A percentile compares a stretch with the other conserved stretches of the same genome.
These are phyloP conservation scores for Hypoxylon sp. DNA, from an alignment of 2,329 filamentous ascomycete genomes.

Conservation along the genomic window DNA sequence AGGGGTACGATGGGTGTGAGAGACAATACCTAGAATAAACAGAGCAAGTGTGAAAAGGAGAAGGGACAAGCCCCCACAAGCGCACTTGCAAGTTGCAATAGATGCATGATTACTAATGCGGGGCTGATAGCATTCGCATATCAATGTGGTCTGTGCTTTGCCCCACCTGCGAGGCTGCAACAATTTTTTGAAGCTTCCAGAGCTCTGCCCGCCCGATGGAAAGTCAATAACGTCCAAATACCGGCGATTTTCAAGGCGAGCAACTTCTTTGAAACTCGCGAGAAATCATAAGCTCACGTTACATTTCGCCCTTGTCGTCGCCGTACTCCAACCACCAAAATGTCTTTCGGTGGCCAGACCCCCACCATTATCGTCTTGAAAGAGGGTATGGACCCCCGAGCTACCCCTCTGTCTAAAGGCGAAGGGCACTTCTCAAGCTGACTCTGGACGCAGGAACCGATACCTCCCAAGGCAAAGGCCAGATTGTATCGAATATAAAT, in stretches of 20 bases:
- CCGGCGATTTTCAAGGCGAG: slow-evolving; percentile 22
- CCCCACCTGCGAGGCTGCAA: slow-evolving; percentile 57
- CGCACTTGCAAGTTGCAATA: too few relatives aligned
- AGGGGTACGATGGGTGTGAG: too few relatives aligned
- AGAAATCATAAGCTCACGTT: background rate
- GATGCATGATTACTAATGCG: slow-evolving; percentile 27
- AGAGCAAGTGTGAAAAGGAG: too few relatives aligned
- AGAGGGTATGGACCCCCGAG: slow-evolving; percentile 75
- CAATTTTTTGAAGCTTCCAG: slow-evolving; percentile 64
- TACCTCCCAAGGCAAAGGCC: slow-evolving; percentile 94
- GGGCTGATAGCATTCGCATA: slow-evolving; percentile 4
- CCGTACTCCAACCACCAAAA: slow-evolving; percentile 56
- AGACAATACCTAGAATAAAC: too few relatives aligned
- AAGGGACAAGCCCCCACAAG: too few relatives aligned
- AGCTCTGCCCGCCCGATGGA: slow-evolving; percentile 50
- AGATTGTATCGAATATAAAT: slow-evolving; percentile 98
- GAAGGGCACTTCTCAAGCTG: slow-evolving; percentile 4
- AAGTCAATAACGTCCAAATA: slow-evolving; percentile 38
- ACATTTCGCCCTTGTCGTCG: background rate
- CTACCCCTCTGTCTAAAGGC: slow-evolving; percentile 47
- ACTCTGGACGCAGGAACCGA: slow-evolving; percentile 80
- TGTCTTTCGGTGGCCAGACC: slow-evolving; percentile 98
- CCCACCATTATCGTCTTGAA: slow-evolving; percentile 98
- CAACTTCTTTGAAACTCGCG: slow-evolving; percentile 1
- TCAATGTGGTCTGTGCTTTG: slow-evolving; percentile 25